Conservation (phyloP, 345 rosid genomes). For the Kandelia obovata region DNA sequence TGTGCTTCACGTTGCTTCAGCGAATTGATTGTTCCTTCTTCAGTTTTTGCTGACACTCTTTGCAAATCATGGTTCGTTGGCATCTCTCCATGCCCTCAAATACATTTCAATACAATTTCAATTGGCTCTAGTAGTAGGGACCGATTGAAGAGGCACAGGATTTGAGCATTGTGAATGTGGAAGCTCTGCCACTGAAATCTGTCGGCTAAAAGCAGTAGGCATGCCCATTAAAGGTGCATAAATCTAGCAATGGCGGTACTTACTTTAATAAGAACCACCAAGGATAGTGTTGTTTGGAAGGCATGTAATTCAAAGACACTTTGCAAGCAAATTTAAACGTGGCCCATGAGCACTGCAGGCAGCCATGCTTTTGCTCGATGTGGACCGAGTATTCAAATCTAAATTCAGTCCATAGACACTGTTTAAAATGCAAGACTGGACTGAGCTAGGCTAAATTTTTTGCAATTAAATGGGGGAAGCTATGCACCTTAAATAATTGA, state of each 20-base stretch:
- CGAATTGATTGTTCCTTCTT: not conserved
- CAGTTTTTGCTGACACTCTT: not conserved
- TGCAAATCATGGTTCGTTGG: not conserved
- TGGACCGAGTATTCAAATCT: not conserved
- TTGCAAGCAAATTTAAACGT: slow-evolving; percentile 26
- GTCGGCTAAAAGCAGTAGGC: slow-evolving; percentile 48
- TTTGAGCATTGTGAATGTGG: slow-evolving; percentile 6
- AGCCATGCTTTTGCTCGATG: not conserved
- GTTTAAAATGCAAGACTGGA: not conserved
- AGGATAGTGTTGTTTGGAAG: slow-evolving; percentile 18
- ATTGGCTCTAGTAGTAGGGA: no score
- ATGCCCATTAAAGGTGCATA: slow-evolving; percentile 17
- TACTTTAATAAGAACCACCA: not conserved
- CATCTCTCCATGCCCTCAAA: no score
- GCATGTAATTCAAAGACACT: slow-evolving; percentile 32
- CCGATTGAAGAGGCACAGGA: not conserved
- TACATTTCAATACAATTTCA: no score
- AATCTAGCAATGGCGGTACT: slow-evolving; percentile 5
- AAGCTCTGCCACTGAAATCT: slow-evolving; percentile 29
- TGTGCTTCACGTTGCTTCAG: not conserved
- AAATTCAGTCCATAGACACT: not conserved
- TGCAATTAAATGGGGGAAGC: no score
- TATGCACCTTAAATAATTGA: no score
- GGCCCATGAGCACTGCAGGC: not conserved
- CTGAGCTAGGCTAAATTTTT: no score